A percentile compares a stretch with the other conserved stretches of the same genome.
These are phyloP conservation scores for Coniophora puteana DNA, from an alignment of 1,284 basidiomycete species.

Conservation along the genomic window DNA sequence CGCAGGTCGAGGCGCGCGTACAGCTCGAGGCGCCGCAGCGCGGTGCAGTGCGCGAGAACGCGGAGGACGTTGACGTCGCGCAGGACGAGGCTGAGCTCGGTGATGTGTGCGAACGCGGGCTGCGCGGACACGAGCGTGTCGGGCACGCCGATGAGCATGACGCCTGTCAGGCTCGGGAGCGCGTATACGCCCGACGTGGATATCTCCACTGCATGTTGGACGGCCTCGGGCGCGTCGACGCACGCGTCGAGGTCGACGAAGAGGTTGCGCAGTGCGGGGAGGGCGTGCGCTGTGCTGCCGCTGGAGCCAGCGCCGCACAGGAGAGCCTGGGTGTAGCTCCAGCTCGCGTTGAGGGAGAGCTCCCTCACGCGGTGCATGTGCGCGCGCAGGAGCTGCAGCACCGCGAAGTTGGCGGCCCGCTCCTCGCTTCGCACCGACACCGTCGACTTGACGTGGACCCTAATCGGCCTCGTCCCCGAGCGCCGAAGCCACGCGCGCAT, in stretches of 20 bases:
- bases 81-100: conserved; percentile 21
- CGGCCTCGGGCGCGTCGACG: no score
- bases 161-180: no score
- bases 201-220: no score
- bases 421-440: neutral
- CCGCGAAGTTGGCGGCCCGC: conserved; percentile 15
- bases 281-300: conserved; percentile 15
- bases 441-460: conserved; percentile 21
- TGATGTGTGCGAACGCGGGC: conserved; percentile 15
- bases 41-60: conserved; percentile 16
- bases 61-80: conserved; percentile 13
- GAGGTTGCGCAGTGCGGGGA: no score
- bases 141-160: conserved; percentile 15
- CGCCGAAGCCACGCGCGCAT: conserved; percentile 17
- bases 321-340: conserved; percentile 18
- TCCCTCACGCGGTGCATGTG: conserved; percentile 19
- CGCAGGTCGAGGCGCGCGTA: conserved; percentile 7
- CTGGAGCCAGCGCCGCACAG: conserved; percentile 10
- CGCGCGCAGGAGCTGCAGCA: conserved; percentile 18
- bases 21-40: conserved; percentile 15
- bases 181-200: no score
- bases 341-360: conserved; percentile 15
- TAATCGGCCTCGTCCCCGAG: conserved; percentile 18
- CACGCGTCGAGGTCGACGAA: no score
- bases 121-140: conserved; percentile 13